Base-by-base conservation (phyloP, 2,329 filamentous ascomycete genomes). In the Scedosporium aurantiacum region DNA sequence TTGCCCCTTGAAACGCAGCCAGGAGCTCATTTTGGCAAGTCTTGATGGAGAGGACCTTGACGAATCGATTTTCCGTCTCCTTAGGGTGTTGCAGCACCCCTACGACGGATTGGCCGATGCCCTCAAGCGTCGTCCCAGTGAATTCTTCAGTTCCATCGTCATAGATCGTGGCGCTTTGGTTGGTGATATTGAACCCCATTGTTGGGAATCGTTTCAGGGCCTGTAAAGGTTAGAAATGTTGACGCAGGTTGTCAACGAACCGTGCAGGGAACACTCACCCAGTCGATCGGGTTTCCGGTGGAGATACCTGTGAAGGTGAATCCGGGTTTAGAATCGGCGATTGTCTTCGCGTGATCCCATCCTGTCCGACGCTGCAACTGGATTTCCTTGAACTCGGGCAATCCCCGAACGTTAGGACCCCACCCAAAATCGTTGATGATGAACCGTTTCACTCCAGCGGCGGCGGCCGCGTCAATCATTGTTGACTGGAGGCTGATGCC, bases 251-350 rank as follows among this genome's bases (percentile, higher is more conserved):
- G 12, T 28, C 6, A 40, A n/a, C 4, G 37, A 7, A 2, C 37
- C 37, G 66, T 78, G 76, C 81, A 66, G 84, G 81, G 66, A 84
- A 81, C 10, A 37, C 58, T 10, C 12, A 60, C 58, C 58, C 58
- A 60, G 25, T 60, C 58, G 21, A 60, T 60, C 67, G 84, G 79
- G 2, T 74, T 72, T 0, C 80, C 79, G 3, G 73, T 76, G 3
- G 79, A 74, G 6, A 85, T 69, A 14, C 70, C 76, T 1, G 78
- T 82, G 80, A 81, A 84, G 61, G 71, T 75, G 64, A 85, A 75
- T 0, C 67, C 67, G 1, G 45, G 62, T 64, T 76, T 74, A 10
- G 50, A 37, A 16, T 41, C 8, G 3, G 57, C 52, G 32, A 41
- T 50, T n/a, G 52, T 50, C 60, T 57, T 60, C 14, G 61, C 62